These are phyloP conservation scores for Globisporangium sylvaticum DNA, from an alignment of 352 stramenopile species.

Conservation along the genomic window DNA sequence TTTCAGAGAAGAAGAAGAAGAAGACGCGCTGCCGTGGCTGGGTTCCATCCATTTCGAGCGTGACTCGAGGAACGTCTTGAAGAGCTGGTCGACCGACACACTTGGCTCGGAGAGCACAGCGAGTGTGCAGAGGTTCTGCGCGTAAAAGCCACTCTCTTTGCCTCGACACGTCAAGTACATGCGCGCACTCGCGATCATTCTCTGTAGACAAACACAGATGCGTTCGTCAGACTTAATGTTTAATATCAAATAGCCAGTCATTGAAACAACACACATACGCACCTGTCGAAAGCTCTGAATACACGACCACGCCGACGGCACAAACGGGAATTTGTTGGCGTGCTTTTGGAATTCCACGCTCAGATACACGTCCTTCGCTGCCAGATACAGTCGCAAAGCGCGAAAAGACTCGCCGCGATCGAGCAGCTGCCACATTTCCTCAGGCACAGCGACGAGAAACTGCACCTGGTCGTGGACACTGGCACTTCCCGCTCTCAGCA, in stretches of 20 bases:
- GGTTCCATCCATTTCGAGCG: conserved; percentile 49
- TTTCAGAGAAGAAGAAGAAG: background rate
- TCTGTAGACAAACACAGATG: conserved; percentile 23
- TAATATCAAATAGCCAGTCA: no score
- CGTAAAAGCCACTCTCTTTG: conserved; percentile 56
- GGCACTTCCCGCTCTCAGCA: background rate
- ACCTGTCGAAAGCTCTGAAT: conserved; percentile 63
- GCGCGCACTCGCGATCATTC: conserved; percentile 41
- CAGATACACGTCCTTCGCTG: conserved; percentile 29
- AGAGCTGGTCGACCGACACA: conserved; percentile 28
- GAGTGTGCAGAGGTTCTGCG: conserved; percentile 54
- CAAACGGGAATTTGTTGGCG: conserved; percentile 47
- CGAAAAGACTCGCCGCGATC: conserved; percentile 57
- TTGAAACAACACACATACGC: conserved; percentile 2
- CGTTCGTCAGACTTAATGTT: background rate
- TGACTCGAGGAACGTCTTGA: conserved; percentile 44
- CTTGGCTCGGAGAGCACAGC: conserved; percentile 28
- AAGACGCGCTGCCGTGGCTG: conserved; percentile 4
- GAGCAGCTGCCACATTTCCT: conserved; percentile 68
- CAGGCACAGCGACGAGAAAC: conserved; percentile 51
- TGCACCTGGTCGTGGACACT: conserved; percentile 32
- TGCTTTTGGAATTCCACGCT: conserved; percentile 14
- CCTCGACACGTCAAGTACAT: conserved; percentile 52
- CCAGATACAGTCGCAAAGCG: conserved; percentile 44
- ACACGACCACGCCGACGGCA: conserved; percentile 61